These are phyloP conservation scores for Pythium oligandrum DNA, from an alignment of 352 stramenopile genomes.

Conservation along the genomic window DNA sequence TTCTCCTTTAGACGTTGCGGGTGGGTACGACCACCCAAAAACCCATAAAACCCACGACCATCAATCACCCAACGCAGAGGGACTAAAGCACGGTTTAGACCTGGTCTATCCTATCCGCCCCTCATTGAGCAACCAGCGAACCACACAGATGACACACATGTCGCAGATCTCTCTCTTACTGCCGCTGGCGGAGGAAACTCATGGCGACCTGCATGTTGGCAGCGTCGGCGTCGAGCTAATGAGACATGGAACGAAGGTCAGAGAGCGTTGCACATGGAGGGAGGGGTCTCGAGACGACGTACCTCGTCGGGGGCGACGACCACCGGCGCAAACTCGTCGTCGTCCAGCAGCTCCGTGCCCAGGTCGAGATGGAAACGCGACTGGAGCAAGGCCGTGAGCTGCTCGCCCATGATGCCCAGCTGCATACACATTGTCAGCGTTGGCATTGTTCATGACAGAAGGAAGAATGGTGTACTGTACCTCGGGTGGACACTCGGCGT, in stretches of 20 bases:
- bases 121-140: too few species aligned
- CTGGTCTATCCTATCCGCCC: too few species aligned
- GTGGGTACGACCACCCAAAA: too few species aligned
- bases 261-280: too few species aligned
- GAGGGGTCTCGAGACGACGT: background rate
- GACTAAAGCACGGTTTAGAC: too few species aligned
- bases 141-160: too few species aligned
- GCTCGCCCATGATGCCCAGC: slow-evolving; percentile 8
- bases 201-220: too few species aligned
- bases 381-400: slow-evolving; percentile 11
- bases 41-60: too few species aligned
- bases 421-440: background rate
- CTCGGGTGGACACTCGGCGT: slow-evolving; percentile 13
- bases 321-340: slow-evolving; percentile 24
- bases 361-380: slow-evolving; percentile 15
- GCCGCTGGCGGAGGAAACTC: background rate
- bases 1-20: too few species aligned
- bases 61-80: too few species aligned
- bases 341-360: slow-evolving; percentile 6
- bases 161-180: too few species aligned
- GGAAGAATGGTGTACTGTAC: background rate
- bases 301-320: slow-evolving; percentile 29
- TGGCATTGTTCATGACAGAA: too few species aligned
- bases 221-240: background rate
- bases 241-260: background rate